These are phyloP conservation scores for Usnea hakonensis DNA, from an alignment of 495 filamentous ascomycete genomes.

Conservation along the genomic window DNA sequence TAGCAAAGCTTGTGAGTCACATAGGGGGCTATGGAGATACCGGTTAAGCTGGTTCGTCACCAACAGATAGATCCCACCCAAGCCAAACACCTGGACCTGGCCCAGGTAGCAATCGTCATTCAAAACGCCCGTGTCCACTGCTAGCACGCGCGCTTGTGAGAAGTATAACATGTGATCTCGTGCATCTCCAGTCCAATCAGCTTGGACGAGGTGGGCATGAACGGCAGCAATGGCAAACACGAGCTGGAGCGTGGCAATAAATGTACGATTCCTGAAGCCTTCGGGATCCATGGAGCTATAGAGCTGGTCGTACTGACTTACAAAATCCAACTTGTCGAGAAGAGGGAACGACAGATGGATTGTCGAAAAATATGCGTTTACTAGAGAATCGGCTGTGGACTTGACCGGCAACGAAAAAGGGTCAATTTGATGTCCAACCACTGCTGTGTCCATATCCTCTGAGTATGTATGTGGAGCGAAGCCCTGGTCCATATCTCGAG, in stretches of 20 bases:
- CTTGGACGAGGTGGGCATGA: conserved; percentile 40
- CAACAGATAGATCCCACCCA: conserved; percentile 54
- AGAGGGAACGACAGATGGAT: conserved; percentile 57
- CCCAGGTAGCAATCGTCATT: conserved; percentile 46
- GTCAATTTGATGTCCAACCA: conserved; percentile 38
- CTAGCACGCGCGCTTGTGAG: conserved; percentile 44
- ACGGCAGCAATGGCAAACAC: conserved; percentile 54
- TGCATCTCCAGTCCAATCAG: conserved; percentile 39
- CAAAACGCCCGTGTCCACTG: conserved; percentile 43
- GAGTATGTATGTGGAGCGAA: conserved; percentile 32
- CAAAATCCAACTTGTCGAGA: conserved; percentile 47
- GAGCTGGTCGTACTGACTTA: conserved; percentile 40
- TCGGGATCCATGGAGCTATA: conserved; percentile 39
- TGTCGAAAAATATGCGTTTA: conserved; percentile 50
- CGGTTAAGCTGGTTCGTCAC: conserved; percentile 52
- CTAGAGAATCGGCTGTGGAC: conserved; percentile 44
- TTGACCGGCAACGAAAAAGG: conserved; percentile 43
- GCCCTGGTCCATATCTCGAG: not conserved
- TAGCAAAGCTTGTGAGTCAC: conserved; percentile 9
- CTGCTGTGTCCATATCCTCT: conserved; percentile 44
- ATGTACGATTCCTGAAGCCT: conserved; percentile 34
- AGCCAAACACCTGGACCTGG: conserved; percentile 50
- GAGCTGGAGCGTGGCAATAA: conserved; percentile 48
- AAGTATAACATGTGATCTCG: conserved; percentile 50
- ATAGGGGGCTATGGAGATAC: conserved; percentile 32